Percentiles rank a stretch among this genome's conserved stretches.
Evolutionary conservation across 2,329 filamentous ascomycete genomes (phyloP).

Genomic region (Ceratocystis variospora): DNA sequence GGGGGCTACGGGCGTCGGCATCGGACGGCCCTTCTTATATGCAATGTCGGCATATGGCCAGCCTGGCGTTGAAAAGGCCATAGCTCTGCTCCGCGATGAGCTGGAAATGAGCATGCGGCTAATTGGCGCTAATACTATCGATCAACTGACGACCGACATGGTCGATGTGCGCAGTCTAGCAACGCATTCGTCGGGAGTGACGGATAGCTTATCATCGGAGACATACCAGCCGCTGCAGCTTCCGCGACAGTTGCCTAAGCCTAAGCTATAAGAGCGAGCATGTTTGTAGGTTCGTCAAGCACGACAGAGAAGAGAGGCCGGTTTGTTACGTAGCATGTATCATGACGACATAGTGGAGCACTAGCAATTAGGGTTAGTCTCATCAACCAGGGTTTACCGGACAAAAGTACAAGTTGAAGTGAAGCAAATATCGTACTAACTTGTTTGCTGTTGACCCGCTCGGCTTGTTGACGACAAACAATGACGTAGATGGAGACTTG

Average conservation of each 20-base stretch:
- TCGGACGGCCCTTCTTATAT: conserved; percentile 87
- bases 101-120: conserved; percentile 99
- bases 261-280: conserved; percentile 32
- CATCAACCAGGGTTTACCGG: neutral
- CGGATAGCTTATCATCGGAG: conserved; percentile 34
- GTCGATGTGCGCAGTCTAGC: conserved; percentile 62
- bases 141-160: conserved; percentile 66
- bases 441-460: neutral
- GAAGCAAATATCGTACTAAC: neutral
- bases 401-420: neutral
- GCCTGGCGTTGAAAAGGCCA: conserved; percentile 76
- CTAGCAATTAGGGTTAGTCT: neutral
- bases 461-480: neutral
- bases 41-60: conserved; percentile 90
- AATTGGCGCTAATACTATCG: conserved; percentile 62
- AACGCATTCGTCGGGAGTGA: conserved; percentile 36
- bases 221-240: conserved; percentile 42
- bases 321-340: neutral
- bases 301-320: neutral
- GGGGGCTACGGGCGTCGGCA: conserved; percentile 82
- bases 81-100: conserved; percentile 87
- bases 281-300: neutral
- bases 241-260: conserved; percentile 36
- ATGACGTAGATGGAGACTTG: neutral
- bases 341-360: neutral